phyloP scores from a whole-genome alignment of 176 grass and related monocot genomes.

The Avena sativa region DNA sequence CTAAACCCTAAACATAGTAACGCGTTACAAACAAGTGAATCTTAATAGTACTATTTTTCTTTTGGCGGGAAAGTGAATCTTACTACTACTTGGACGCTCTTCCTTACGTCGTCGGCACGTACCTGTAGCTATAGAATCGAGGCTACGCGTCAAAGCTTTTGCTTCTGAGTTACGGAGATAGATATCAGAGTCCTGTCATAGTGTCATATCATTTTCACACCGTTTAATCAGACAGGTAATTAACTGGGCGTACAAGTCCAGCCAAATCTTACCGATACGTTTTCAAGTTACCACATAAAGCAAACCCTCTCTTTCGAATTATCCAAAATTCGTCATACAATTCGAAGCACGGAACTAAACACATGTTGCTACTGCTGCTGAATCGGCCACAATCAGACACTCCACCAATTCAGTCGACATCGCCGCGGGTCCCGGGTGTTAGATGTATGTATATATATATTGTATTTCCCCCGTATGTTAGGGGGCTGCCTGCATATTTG shows the following conservation, averaged over 20 bases:
- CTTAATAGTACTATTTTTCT: not conserved
- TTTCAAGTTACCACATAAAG: not conserved
- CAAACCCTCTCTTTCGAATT: no score
- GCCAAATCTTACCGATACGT: not conserved
- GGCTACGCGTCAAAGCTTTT: not conserved
- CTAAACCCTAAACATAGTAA: not conserved
- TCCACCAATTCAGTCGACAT: no score
- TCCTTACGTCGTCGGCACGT: not conserved
- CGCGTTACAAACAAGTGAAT: conserved; percentile 1
- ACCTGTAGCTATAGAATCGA: not conserved
- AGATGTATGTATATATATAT: no score
- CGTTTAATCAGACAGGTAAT: not conserved
- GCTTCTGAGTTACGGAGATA: not conserved
- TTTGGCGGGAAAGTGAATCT: not conserved
- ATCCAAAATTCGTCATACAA: no score
- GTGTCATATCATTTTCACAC: not conserved
- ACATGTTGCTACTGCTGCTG: no score
- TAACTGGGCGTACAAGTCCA: not conserved
- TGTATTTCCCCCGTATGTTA: no score
- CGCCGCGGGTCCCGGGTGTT: no score
- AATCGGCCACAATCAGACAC: no score
- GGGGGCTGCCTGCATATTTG: no score
- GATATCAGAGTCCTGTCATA: not conserved
- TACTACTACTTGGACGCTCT: not conserved
- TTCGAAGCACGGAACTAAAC: no score